Percentiles rank a stretch among this genome's conserved stretches.
These are phyloP conservation scores for Keithomyces neogunnii DNA, from an alignment of 2,329 filamentous ascomycete genomes.

Conservation along the genomic window DNA sequence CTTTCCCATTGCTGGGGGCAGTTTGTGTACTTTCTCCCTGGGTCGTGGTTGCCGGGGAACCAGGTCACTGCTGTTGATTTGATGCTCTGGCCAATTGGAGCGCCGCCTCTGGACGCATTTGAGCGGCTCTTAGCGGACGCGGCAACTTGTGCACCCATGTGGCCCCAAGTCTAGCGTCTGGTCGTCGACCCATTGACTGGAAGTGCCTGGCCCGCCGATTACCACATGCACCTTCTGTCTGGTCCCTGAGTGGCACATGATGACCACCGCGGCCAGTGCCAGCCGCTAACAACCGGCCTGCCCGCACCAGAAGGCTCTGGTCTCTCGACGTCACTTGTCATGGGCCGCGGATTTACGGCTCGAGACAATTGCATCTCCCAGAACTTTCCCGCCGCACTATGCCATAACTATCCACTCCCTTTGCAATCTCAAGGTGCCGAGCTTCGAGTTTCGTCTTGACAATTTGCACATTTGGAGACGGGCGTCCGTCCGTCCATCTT, in stretches of 20 bases:
- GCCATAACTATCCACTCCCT: no score
- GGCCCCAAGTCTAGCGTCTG: background rate
- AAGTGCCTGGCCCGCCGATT: no score
- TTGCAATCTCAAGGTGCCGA: no score
- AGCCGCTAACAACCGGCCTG: background rate
- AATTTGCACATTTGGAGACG: no score
- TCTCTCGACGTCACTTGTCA: no score
- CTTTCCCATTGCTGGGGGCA: conserved; percentile 5
- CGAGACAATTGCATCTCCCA: background rate
- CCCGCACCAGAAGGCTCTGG: no score
- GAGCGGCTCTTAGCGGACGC: background rate
- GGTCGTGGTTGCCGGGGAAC: conserved; percentile 19
- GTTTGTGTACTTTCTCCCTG: conserved; percentile 26
- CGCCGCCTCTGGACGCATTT: background rate
- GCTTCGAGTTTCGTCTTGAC: background rate
- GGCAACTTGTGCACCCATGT: background rate
- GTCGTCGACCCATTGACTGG: no score
- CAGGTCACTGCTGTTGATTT: background rate
- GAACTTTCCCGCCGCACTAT: no score
- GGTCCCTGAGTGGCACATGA: background rate
- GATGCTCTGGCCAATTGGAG: background rate
- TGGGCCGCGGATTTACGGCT: no score
- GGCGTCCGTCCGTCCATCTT: no score
- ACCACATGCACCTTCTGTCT: background rate
- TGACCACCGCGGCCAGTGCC: background rate